phyloP scores from a whole-genome alignment of 495 filamentous ascomycete genomes.

The Trichoderma asperelloides region DNA sequence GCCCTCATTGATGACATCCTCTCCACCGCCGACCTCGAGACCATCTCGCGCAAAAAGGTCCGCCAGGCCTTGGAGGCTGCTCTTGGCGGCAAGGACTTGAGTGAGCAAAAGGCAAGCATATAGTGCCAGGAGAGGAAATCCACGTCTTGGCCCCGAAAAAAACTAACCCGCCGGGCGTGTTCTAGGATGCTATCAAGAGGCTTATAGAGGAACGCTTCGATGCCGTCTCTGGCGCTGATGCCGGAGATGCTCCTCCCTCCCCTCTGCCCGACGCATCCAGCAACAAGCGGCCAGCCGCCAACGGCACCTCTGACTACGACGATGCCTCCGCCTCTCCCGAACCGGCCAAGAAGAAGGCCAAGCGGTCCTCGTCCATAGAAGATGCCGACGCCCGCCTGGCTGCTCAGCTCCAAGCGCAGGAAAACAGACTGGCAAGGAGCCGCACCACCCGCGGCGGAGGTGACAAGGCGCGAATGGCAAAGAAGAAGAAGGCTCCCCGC shows the following conservation, averaged over 20 bases:
- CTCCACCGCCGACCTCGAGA: conserved; percentile 69
- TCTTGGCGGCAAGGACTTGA: conserved; percentile 68
- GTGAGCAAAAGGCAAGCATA: conserved; percentile 59
- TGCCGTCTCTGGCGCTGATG: conserved; percentile 50
- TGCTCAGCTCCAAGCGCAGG: conserved; percentile 82
- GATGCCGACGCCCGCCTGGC: conserved; percentile 83
- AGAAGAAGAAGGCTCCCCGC: conserved; percentile 38
- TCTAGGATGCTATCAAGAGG: conserved; percentile 65
- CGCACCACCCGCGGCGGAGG: conserved; percentile 61
- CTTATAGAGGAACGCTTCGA: conserved; percentile 91
- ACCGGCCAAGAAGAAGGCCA: conserved; percentile 46
- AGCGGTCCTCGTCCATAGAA: conserved; percentile 42
- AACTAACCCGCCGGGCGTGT: conserved; percentile 10
- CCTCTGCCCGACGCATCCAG: conserved; percentile 20
- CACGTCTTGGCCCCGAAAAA: not conserved
- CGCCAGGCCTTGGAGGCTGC: conserved; percentile 72
- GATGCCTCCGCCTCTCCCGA: conserved; percentile 45
- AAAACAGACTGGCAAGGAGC: conserved; percentile 57
- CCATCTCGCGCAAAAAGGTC: conserved; percentile 87
- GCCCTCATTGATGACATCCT: conserved; percentile 91
- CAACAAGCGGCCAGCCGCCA: conserved; percentile 23
- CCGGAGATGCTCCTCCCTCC: conserved; percentile 23
- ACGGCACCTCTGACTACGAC: conserved; percentile 26
- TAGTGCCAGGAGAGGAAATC: conserved; percentile 19
- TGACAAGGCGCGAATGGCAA: conserved; percentile 51